These are phyloP conservation scores for Hysterangium stoloniferum DNA, from an alignment of 768 basidiomycete genomes.

Conservation along the genomic window DNA sequence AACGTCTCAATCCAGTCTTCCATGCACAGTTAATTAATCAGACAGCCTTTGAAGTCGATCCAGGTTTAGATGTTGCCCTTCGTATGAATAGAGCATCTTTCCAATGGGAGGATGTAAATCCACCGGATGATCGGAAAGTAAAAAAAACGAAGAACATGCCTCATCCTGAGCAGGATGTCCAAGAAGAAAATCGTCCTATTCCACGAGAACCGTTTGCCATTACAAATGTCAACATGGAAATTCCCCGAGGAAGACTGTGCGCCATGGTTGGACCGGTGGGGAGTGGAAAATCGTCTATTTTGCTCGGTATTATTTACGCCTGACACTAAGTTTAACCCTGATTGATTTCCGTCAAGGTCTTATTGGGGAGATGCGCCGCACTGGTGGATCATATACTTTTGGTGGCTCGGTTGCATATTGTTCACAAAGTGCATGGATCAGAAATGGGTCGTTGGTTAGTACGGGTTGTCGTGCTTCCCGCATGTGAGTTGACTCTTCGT, in stretches of 20 bases:
- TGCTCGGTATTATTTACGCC: conserved; percentile 16
- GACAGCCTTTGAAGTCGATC: conserved; percentile 37
- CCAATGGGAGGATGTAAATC: conserved; percentile 44
- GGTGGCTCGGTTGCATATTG: conserved; percentile 64
- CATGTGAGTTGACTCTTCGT: neutral
- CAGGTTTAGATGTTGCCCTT: conserved; percentile 39
- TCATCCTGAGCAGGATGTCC: conserved; percentile 2
- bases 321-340: conserved; percentile 26
- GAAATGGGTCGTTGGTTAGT: conserved; percentile 58
- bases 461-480: conserved; percentile 13
- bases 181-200: conserved; percentile 14
- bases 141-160: conserved; percentile 11
- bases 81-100: conserved; percentile 48
- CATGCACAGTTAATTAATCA: conserved; percentile 44
- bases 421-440: conserved; percentile 72
- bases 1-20: conserved; percentile 43
- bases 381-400: conserved; percentile 45
- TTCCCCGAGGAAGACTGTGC: conserved; percentile 50
- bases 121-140: conserved; percentile 15
- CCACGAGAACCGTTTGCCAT: conserved; percentile 40
- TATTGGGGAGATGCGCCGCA: conserved; percentile 61
- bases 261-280: conserved; percentile 67
- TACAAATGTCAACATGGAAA: conserved; percentile 38
- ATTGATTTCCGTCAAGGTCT: conserved; percentile 47
- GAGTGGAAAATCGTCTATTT: conserved; percentile 42